These are phyloP conservation scores for Osmanthus fragrans DNA, from an alignment of 257 asterid species.

Conservation along the genomic window DNA sequence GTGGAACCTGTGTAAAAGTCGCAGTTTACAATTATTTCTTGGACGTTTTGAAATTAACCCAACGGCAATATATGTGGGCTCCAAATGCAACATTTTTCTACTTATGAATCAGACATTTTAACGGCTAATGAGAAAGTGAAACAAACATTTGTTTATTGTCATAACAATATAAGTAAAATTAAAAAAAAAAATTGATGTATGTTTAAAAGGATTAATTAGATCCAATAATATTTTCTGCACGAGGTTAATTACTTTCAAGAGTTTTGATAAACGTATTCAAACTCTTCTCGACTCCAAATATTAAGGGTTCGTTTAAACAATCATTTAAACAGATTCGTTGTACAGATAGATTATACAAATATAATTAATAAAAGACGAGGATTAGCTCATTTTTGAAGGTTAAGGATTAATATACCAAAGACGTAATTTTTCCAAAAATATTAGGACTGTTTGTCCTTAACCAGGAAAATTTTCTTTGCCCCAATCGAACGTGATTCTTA, in stretches of 20 bases:
- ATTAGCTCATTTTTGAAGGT: neutral
- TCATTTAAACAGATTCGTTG: neutral
- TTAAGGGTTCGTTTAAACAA: neutral
- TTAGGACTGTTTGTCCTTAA: neutral
- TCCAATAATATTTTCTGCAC: neutral
- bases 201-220: neutral
- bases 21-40: neutral
- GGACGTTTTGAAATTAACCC: neutral
- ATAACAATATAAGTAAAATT: neutral
- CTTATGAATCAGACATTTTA: conserved; percentile 1
- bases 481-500: conserved; percentile 25
- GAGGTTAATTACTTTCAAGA: neutral
- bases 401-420: neutral
- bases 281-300: too few species aligned
- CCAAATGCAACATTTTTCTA: conserved; percentile 11
- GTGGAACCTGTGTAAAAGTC: neutral
- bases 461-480: neutral
- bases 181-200: neutral
- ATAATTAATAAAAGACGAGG: too few species aligned
- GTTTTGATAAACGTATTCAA: too few species aligned
- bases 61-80: conserved; percentile 29
- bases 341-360: too few species aligned
- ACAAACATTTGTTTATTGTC: too few species aligned
- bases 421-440: neutral
- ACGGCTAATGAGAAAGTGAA: conserved; percentile 8